Conservation (phyloP, 129 eudicot genomes). For the Solidago caesia region DNA sequence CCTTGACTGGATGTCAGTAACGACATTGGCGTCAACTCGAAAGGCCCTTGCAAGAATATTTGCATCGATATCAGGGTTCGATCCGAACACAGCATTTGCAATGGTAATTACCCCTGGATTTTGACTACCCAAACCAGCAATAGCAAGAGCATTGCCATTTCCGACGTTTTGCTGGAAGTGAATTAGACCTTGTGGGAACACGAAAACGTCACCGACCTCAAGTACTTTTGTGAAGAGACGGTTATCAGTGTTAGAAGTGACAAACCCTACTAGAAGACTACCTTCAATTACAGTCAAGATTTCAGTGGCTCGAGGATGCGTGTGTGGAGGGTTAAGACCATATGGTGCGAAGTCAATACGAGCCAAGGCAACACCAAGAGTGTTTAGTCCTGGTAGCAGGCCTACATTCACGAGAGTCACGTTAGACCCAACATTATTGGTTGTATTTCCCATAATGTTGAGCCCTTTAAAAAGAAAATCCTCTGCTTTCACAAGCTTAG, state of each 20-base stretch:
- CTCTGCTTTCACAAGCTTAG: background rate
- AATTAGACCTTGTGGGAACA: slow-evolving; percentile 43
- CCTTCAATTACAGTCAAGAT: background rate
- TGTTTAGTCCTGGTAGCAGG: background rate
- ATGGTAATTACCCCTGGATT: background rate
- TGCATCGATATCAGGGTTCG: background rate
- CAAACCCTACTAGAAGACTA: background rate
- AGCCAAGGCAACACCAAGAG: background rate
- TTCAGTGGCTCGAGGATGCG: background rate
- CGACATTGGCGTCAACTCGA: background rate
- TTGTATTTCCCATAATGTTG: background rate
- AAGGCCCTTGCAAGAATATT: background rate
- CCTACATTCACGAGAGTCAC: background rate
- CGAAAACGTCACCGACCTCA: slow-evolving; percentile 40
- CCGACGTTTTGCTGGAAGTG: slow-evolving; percentile 41
- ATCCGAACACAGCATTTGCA: background rate
- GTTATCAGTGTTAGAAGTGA: background rate
- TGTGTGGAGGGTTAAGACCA: background rate
- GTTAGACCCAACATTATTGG: background rate
- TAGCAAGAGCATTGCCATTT: background rate
- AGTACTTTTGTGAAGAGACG: slow-evolving; percentile 25
- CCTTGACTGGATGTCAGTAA: slow-evolving; percentile 24
- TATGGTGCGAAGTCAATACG: background rate
- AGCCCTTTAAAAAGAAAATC: background rate
- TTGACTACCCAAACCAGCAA: background rate